phyloP scores from a whole-genome alignment of 2,329 filamentous ascomycete species.

The Fusarium hostae region DNA sequence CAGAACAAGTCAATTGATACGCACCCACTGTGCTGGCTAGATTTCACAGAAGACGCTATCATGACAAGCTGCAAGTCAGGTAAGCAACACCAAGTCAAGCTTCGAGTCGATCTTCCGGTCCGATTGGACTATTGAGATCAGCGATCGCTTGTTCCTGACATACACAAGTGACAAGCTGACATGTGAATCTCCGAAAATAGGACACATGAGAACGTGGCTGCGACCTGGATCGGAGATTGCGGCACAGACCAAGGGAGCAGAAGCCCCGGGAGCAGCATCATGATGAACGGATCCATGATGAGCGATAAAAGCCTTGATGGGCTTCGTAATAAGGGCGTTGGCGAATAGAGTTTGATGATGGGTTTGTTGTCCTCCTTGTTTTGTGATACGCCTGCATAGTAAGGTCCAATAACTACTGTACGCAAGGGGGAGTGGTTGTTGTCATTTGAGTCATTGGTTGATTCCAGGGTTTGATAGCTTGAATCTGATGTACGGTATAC shows the following conservation, averaged over 20 bases:
- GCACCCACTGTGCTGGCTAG: conserved; percentile 88
- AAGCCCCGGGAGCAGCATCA: conserved; percentile 33
- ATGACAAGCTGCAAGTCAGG: conserved; percentile 92
- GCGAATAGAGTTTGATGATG: conserved; percentile 30
- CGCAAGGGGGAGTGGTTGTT: conserved; percentile 28
- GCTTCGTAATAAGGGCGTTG: conserved; percentile 13
- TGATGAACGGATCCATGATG: conserved; percentile 21
- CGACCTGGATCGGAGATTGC: conserved; percentile 60
- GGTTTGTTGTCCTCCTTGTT: conserved; percentile 1
- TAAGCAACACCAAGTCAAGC: conserved; percentile 58
- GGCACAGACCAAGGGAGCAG: conserved; percentile 39
- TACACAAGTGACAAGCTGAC: conserved; percentile 28
- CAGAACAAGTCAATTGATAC: conserved; percentile 85
- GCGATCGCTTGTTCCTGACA: conserved; percentile 5
- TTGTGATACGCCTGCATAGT: conserved; percentile 1
- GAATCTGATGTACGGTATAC: conserved; percentile 18
- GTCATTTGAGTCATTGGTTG: conserved; percentile 33
- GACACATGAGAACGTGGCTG: conserved; percentile 80
- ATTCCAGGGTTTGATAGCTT: conserved; percentile 13
- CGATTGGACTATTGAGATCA: conserved; percentile 9
- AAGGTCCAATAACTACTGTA: conserved; percentile 11
- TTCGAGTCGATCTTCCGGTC: conserved; percentile 7
- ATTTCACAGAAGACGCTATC: conserved; percentile 93
- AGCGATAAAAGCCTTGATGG: conserved; percentile 22
- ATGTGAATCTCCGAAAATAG: conserved; percentile 54